Conservation (phyloP, 2,329 filamentous ascomycete species). For the Drechslerella dactyloides region DNA sequence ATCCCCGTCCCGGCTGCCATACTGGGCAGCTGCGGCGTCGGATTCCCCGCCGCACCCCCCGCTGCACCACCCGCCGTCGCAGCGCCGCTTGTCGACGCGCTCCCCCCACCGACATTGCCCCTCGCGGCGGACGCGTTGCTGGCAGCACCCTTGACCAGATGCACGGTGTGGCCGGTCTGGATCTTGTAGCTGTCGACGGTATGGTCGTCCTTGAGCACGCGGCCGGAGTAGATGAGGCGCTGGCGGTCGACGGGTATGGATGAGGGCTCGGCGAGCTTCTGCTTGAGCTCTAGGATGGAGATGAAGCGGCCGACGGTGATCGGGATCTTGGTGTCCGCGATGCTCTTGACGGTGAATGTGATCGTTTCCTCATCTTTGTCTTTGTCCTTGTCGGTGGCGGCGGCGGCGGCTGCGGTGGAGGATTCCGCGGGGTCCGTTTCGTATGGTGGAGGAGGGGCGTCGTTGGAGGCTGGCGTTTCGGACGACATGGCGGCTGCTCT, state of each 20-base stretch:
- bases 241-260: conserved; percentile 86
- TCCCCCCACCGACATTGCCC: conserved; percentile 56
- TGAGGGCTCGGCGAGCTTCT: conserved; percentile 86
- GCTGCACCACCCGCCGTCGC: conserved; percentile 12
- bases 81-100: conserved; percentile 53
- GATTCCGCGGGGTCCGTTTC: conserved; percentile 37
- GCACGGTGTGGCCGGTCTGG: conserved; percentile 92
- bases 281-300: conserved; percentile 84
- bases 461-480: conserved; percentile 39
- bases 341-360: conserved; percentile 98
- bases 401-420: conserved; percentile 71
- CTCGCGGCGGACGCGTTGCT: conserved; percentile 73
- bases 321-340: conserved; percentile 82
- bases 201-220: conserved; percentile 94
- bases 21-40: conserved; percentile 68
- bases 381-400: conserved; percentile 67
- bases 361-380: conserved; percentile 72
- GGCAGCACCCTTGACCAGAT: conserved; percentile 93
- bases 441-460: conserved; percentile 51
- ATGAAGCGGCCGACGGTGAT: conserved; percentile 79
- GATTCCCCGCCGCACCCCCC: conserved; percentile 56
- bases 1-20: conserved; percentile 83
- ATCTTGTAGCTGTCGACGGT: conserved; percentile 87
- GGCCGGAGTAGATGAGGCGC: conserved; percentile 94
- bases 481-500: conserved; percentile 51